These are phyloP conservation scores for Colletotrichum destructivum DNA, from an alignment of 2,329 filamentous ascomycete genomes.

Conservation along the genomic window DNA sequence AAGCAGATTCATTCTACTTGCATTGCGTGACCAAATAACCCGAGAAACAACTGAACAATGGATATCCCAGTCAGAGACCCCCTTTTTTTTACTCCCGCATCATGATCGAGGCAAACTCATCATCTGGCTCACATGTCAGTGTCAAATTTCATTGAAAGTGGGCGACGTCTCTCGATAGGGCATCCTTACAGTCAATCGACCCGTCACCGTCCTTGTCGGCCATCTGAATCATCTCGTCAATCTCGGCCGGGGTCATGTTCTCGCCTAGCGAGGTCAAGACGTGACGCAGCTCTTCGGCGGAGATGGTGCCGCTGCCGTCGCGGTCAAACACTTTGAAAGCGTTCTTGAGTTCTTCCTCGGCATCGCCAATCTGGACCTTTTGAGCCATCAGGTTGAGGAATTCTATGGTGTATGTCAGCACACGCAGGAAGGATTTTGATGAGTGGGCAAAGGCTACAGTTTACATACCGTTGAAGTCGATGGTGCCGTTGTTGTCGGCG, in stretches of 20 bases:
- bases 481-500: conserved; percentile 92
- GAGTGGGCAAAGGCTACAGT: neutral
- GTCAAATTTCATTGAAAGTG: neutral
- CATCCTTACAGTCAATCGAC: conserved; percentile 83
- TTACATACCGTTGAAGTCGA: conserved; percentile 86
- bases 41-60: conserved; percentile 22
- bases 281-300: conserved; percentile 87
- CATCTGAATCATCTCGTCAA: conserved; percentile 94
- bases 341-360: conserved; percentile 90
- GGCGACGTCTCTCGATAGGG: neutral
- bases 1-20: conserved; percentile 32
- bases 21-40: conserved; percentile 13
- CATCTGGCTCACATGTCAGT: conserved; percentile 69
- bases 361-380: conserved; percentile 95
- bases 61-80: conserved; percentile 19
- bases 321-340: conserved; percentile 93
- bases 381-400: conserved; percentile 95
- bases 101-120: conserved; percentile 95
- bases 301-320: conserved; percentile 94
- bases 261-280: conserved; percentile 94
- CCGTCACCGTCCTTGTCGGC: conserved; percentile 92
- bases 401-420: conserved; percentile 66
- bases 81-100: conserved; percentile 83
- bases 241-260: conserved; percentile 91
- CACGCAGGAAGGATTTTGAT: neutral